Base-by-base conservation (phyloP, 129 eudicot genomes). In the Arctium minus region DNA sequence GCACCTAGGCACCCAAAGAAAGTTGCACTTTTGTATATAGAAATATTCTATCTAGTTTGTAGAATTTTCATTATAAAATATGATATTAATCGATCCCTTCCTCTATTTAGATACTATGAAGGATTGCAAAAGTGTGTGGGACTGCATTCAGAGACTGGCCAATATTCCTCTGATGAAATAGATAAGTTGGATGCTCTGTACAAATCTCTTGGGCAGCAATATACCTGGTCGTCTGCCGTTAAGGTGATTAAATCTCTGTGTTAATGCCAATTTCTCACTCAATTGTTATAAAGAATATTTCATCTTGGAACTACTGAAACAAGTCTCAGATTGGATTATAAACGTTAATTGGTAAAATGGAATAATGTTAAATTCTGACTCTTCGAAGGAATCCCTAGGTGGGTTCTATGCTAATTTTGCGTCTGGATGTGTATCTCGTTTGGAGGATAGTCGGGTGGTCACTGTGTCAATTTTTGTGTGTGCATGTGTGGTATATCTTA, bases 211-310 rank as follows among this genome's bases (percentile, higher is more conserved):
- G 90, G 80, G 86, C 86, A 87, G 92, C 92, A 96, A 56, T 92
- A 93, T 86, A 93, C 82, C 44, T 88, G 94, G 92, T 96, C 99
- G 71, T 96, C 99, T 77, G 98, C 99, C 83, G 99, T 94, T 83
- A 96, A 96, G 97, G 99, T 95, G 86, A 40, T 67, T 31, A 74
- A 80, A 37, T 33, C 29, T 73, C 56, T 67, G 31, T 73, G 32
- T 44, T 73, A 72, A 30, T 77, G 27, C 33, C 73, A 53, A 6
- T 64, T 78, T 18, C 62, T 31, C 64, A 72, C 33, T 50, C n/a
- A 18, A 18, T 32, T 35, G 68, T 35, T 9, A 27, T 32, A 22
- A 70, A 69, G 38, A 0, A 30, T 10, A 65, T 33, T 31, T 35
- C 4, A n/a, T 33, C 31, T 48, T 60, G 68, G 30, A 46, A 35